Evolutionary conservation across 305 asterid species (phyloP), one percentile per base, ranked within the genome.

Genomic region (Striga hermonthica): DNA sequence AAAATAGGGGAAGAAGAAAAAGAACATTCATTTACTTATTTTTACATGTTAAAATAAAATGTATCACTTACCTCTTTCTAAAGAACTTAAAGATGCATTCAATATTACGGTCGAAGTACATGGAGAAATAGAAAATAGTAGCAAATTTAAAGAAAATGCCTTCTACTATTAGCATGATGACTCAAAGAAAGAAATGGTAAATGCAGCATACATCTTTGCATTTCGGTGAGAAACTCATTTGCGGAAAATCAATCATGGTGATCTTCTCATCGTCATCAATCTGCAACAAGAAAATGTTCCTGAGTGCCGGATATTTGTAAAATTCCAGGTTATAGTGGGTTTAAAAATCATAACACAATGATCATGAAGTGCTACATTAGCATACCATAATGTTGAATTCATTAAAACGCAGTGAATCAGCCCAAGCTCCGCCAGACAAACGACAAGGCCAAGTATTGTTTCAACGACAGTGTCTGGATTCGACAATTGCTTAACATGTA

Each of bases 171-270:
- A 52, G 48, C 14, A 40, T 38, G 60, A n/a, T 11, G 57, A 41
- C 70, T 60, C 56, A 12, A 16, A 59, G 10, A 31, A 31, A 15
- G 56, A 47, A 64, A n/a, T 38, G 64, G 72, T 54, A 9, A 63
- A 41, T 34, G 14, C 5, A 50, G 62, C 85, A 43, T 86, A 90
- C 98, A 93, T 93, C 69, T 90, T 72, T 6, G 96, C 97, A 73
- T 93, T 93, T 66, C 80, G 86, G 78, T 93, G 98, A 72, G 97
- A 82, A 72, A 90, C 88, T 5, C 98, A 93, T 93, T 80, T 90
- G 98, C 4, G 97, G 98, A 76, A 93, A 93, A 79, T 93, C 98
- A 80, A 93, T 93, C 79, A 93, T 78, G 5, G 98, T 93, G 70
- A 93, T 82, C 76, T 86, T 87, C 81, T 93, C 97, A 74, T 93